phyloP scores from a whole-genome alignment of 2,329 filamentous ascomycete species.

The Drechslerella dactyloides region DNA sequence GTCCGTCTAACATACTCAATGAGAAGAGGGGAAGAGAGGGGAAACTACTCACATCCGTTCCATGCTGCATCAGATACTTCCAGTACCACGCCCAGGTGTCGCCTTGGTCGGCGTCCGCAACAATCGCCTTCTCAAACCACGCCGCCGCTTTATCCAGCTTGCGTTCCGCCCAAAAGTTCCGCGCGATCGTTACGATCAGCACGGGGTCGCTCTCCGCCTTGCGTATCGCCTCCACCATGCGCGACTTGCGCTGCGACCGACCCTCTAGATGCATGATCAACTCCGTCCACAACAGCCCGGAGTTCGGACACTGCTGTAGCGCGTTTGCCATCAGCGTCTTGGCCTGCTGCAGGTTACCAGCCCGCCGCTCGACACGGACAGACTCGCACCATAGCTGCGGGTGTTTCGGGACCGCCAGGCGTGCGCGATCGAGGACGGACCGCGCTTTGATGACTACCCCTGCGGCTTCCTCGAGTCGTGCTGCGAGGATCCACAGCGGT shows the following conservation, averaged over 20 bases:
- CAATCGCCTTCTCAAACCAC: slow-evolving; percentile 96
- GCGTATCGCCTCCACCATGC: slow-evolving; percentile 92
- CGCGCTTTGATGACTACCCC: slow-evolving; percentile 89
- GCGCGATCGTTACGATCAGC: slow-evolving; percentile 87
- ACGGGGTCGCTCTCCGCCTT: slow-evolving; percentile 91
- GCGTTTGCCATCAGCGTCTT: slow-evolving; percentile 92
- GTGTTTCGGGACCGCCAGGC: slow-evolving; percentile 83
- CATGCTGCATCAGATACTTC: slow-evolving; percentile 89
- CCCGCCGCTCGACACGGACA: slow-evolving; percentile 88
- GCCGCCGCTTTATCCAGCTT: slow-evolving; percentile 90
- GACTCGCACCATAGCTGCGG: slow-evolving; percentile 88
- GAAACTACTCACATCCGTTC: slow-evolving; percentile 69
- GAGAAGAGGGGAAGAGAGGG: neutral
- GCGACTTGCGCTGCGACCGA: slow-evolving; percentile 88
- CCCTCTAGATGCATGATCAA: slow-evolving; percentile 93
- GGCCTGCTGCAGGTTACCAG: slow-evolving; percentile 80
- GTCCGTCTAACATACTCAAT: neutral
- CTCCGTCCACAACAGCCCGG: slow-evolving; percentile 87
- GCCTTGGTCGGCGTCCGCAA: slow-evolving; percentile 83
- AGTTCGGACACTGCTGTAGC: slow-evolving; percentile 86
- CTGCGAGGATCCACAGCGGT: slow-evolving; percentile 86
- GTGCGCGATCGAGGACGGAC: slow-evolving; percentile 88
- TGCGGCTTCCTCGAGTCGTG: slow-evolving; percentile 82
- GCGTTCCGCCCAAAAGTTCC: slow-evolving; percentile 95
- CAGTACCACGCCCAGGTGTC: slow-evolving; percentile 99